phyloP scores from a whole-genome alignment of 164 flowering plant genomes.

The Chloranthus sessilifolius region DNA sequence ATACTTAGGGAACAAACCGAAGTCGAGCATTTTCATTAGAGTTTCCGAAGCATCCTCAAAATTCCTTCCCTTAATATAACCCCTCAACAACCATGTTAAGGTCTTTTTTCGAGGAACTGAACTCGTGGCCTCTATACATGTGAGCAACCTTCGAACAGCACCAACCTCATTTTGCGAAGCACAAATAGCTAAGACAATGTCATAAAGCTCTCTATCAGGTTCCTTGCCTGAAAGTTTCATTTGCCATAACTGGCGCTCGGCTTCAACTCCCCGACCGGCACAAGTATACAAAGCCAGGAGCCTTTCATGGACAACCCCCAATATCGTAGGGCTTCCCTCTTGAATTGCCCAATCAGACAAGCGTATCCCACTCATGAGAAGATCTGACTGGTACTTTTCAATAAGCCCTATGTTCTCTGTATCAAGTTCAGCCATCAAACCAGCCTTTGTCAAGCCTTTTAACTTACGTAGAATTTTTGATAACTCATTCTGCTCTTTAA shows the following conservation, averaged over 20 bases:
- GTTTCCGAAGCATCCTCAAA: constrained; percentile 69
- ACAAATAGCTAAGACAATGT: constrained; percentile 84
- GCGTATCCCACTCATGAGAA: constrained; percentile 49
- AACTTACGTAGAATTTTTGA: constrained; percentile 70
- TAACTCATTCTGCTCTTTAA: constrained; percentile 83
- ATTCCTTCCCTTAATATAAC: constrained; percentile 84
- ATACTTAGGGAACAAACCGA: constrained; percentile 67
- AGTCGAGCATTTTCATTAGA: constrained; percentile 61
- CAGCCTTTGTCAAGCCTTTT: constrained; percentile 50
- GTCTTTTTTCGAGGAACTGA: constrained; percentile 53
- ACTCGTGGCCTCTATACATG: constrained; percentile 43
- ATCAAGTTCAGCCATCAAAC: constrained; percentile 63
- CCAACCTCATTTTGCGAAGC: constrained; percentile 67
- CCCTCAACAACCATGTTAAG: constrained; percentile 79
- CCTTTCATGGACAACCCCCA: constrained; percentile 65
- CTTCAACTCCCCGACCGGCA: constrained; percentile 82
- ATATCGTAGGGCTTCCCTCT: constrained; percentile 46
- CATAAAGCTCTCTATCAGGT: constrained; percentile 66
- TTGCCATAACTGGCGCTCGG: constrained; percentile 88
- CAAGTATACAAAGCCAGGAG: constrained; percentile 91
- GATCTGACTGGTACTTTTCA: constrained; percentile 69
- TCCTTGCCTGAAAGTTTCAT: constrained; percentile 80
- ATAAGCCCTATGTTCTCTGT: constrained; percentile 36
- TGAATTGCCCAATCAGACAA: constrained; percentile 67
- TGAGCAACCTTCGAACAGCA: constrained; percentile 58